Evolutionary conservation across 345 rosid genomes (phyloP).

Genomic region (Bruguiera parviflora): DNA sequence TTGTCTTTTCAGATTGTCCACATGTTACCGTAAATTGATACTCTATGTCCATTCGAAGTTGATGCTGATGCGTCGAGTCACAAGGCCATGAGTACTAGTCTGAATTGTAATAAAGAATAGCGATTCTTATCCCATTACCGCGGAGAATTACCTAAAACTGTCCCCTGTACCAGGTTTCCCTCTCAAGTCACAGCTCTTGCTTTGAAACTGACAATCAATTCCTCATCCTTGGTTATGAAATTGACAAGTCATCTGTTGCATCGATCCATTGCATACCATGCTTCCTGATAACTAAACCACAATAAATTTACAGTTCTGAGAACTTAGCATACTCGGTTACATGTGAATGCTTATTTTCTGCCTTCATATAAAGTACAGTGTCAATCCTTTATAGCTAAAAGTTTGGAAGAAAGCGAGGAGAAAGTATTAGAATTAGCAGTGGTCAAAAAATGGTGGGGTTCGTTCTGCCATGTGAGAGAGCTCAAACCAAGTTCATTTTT

Average conservation of each 20-base stretch:
- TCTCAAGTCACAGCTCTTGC: conserved; percentile 1
- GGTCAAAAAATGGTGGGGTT: conserved; percentile 35
- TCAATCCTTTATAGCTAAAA: conserved; percentile 14
- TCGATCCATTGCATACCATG: neutral
- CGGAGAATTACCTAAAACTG: neutral
- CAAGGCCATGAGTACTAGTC: neutral
- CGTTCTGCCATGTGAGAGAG: conserved; percentile 20
- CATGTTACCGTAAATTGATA: conserved; percentile 28
- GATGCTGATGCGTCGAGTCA: conserved; percentile 11
- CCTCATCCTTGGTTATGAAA: neutral
- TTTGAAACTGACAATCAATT: conserved; percentile 6
- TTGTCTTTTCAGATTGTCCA: conserved; percentile 94
- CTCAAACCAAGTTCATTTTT: neutral
- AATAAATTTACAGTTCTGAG: neutral
- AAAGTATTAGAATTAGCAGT: conserved; percentile 11
- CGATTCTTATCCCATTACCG: neutral
- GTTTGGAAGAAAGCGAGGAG: conserved; percentile 10
- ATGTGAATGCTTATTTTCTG: neutral
- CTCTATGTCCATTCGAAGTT: conserved; percentile 11
- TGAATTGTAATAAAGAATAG: neutral
- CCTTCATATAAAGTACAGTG: conserved; percentile 14
- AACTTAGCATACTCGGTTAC: neutral
- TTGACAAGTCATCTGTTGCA: neutral
- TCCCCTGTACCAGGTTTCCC: conserved; percentile 17
- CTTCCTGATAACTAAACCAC: too few species aligned